Base-by-base conservation (phyloP, 2,329 filamentous ascomycete species). In the Torrubiellomyces zombiae region DNA sequence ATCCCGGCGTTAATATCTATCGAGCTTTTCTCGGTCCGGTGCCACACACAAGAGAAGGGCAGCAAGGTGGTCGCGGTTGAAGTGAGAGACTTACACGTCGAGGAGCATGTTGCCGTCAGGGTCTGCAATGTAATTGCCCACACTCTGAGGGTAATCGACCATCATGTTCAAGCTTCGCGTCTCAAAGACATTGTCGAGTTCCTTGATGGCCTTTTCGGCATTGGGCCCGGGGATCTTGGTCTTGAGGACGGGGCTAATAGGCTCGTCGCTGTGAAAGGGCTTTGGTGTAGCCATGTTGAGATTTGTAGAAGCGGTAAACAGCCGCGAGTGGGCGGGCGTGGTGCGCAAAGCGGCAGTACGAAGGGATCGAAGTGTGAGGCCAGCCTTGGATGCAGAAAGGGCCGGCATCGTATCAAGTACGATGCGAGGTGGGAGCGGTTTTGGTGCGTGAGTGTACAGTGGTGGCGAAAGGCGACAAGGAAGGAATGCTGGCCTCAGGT, bases 81-180 rank as follows among this genome's bases (percentile, higher is more conserved):
- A n/a, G 10, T 18, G 10, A 12, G 15, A 8, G 10, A 35, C 65
- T 53, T 55, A 75, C 56, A 80, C 75, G 39, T 81, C 75, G n/a
- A 81, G 63, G 29, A 80, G 55, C 10, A 68, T 52, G 42, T 81
- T 80, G 36, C 74, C 75, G 42, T 81, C 75, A 0, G 71, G 62
- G 38, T 81, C 75, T 17, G 63, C 65, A 37, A 81, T 71, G 47
- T 91, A 92, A 59, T 92, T 92, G 42, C 82, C 82, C 30, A 62
- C 54, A 39, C 74, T 79, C 53, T 73, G 68, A 36, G 63, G 60
- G 53, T 81, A 86, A 51, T 85, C 75, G 32, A 66, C 65, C 41
- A 85, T 59, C 71, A 83, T 78, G 60, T 89, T 91, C 56, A 86
- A 55, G 53, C 75, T 82, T 32, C 82, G 67, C 5, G 79, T 86